phyloP scores from a whole-genome alignment of 2,329 filamentous ascomycete genomes.

The Phaeosphaeriaceae sp. region DNA sequence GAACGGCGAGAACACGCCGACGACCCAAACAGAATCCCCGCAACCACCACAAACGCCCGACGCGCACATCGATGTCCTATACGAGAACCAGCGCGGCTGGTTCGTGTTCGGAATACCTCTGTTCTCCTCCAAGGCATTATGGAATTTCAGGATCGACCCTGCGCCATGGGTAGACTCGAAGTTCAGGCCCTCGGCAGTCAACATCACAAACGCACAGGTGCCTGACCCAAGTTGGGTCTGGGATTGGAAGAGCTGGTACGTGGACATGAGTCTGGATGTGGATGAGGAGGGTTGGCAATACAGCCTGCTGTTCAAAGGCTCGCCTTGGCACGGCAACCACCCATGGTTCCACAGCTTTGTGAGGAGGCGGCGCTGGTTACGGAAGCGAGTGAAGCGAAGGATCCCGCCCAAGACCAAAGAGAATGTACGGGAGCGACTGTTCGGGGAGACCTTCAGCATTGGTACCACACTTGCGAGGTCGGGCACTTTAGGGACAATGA shows the following conservation, averaged over 20 bases:
- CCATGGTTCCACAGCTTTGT: slow-evolving; percentile 96
- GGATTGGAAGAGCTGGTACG: slow-evolving; percentile 76
- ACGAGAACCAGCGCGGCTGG: slow-evolving; percentile 92
- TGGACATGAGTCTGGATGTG: slow-evolving; percentile 79
- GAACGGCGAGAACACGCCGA: slow-evolving; percentile 44
- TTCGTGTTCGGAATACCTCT: slow-evolving; percentile 88
- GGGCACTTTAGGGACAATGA: slow-evolving; percentile 56
- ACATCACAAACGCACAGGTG: slow-evolving; percentile 86
- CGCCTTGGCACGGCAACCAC: slow-evolving; percentile 81
- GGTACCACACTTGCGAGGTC: slow-evolving; percentile 43
- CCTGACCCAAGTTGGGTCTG: slow-evolving; percentile 96
- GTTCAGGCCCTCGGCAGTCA: slow-evolving; percentile 65
- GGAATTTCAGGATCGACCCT: slow-evolving; percentile 78
- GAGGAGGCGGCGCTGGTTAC: slow-evolving; percentile 85
- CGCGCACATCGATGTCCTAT: slow-evolving; percentile 76
- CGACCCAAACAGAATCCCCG: slow-evolving; percentile 18
- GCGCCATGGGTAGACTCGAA: slow-evolving; percentile 79
- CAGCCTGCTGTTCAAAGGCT: slow-evolving; percentile 77
- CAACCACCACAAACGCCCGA: slow-evolving; percentile 25
- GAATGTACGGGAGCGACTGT: slow-evolving; percentile 39
- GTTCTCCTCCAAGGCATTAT: slow-evolving; percentile 84
- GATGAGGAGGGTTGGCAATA: slow-evolving; percentile 98
- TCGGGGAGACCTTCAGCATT: slow-evolving; percentile 48
- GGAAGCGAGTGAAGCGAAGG: slow-evolving; percentile 74
- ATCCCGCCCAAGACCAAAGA: slow-evolving; percentile 43